Evolutionary conservation across 2,329 filamentous ascomycete genomes (phyloP), one percentile per base, ranked within the genome.

Genomic region (Penicillium sp.): DNA sequence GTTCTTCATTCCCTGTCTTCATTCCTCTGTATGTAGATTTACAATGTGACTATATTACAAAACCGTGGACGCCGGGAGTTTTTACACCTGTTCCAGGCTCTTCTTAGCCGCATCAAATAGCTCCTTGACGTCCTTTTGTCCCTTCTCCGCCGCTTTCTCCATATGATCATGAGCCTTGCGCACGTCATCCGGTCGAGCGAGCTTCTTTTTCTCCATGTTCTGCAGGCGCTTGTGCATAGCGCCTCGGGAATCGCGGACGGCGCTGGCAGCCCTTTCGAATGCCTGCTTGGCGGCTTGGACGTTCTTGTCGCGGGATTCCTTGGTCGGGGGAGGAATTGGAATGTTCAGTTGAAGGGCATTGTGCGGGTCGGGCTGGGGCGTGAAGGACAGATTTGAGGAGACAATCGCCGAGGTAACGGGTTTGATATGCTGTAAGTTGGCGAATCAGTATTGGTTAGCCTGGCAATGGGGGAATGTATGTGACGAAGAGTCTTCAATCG

Each of bases 101-200:
- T 74, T 78, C 63, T 66, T 77, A 27, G 75, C 77, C 9, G 63
- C 69, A 46, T 80, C 78, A 61, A 78, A 80, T 7, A 79, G 61
- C 60, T 77, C 76, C 66, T 78, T 81, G 49, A 77, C 74, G 55
- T 79, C 78, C 62, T 76, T 79, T 58, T 79, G 77, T 14, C 78
- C 79, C 66, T 77, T 79, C 49, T 78, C 77, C 19, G 76, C 73
- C 46, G 78, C 59, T 61, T 79, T 80, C 64, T 82, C 79, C 79
- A 82, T 80, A 61, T 76, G 72, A 60, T 78, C 77, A 57, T 78
- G 73, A 24, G 78, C 78, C 65, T 78, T 81, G 50, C 74, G 73
- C 56, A 79, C 64, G 64, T 80, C 78, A 66, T 82, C 79, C 33
- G 76, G 76, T 49, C 77, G 68, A 16, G 78, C 77, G 41, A 74